phyloP scores from a whole-genome alignment of 805 yeast genomes.

The Priceomyces haplophilus region DNA sequence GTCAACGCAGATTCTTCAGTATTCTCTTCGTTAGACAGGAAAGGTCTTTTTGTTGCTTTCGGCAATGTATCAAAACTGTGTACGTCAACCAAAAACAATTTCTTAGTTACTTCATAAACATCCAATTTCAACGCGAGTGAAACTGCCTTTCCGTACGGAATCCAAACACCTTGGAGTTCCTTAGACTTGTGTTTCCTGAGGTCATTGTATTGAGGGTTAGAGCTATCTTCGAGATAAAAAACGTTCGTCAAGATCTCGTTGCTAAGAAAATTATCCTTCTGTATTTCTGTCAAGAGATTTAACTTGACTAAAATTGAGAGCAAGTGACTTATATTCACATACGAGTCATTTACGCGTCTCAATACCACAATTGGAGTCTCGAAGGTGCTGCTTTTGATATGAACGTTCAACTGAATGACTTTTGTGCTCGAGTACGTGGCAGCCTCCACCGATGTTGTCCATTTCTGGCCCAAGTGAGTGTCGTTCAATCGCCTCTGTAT shows the following conservation, averaged over 20 bases:
- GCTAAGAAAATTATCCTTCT: slow-evolving; percentile 27
- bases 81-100: slow-evolving; percentile 40
- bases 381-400: slow-evolving; percentile 1
- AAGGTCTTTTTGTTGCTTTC: slow-evolving; percentile 16
- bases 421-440: slow-evolving; percentile 37
- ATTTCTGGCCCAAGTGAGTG: slow-evolving; percentile 32
- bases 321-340: slow-evolving; percentile 37
- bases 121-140: slow-evolving; percentile 37
- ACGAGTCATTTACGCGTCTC: slow-evolving; percentile 43
- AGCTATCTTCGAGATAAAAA: slow-evolving; percentile 23
- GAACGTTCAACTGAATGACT: slow-evolving; percentile 32
- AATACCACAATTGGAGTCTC: slow-evolving; percentile 19
- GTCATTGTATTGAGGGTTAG: slow-evolving; percentile 24
- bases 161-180: slow-evolving; percentile 37
- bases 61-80: slow-evolving; percentile 42
- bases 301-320: slow-evolving; percentile 31
- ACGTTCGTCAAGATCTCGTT: slow-evolving; percentile 33
- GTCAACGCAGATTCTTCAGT: slow-evolving; percentile 11
- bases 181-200: slow-evolving; percentile 25
- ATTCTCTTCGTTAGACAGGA: slow-evolving; percentile 14
- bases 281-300: slow-evolving; percentile 22
- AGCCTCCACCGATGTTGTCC: slow-evolving; percentile 17
- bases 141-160: slow-evolving; percentile 44
- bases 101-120: slow-evolving; percentile 35
- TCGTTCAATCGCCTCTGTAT: slow-evolving; percentile 33